Conservation (phyloP, 2,329 filamentous ascomycete genomes). For the Simplicillium aogashimaense region DNA sequence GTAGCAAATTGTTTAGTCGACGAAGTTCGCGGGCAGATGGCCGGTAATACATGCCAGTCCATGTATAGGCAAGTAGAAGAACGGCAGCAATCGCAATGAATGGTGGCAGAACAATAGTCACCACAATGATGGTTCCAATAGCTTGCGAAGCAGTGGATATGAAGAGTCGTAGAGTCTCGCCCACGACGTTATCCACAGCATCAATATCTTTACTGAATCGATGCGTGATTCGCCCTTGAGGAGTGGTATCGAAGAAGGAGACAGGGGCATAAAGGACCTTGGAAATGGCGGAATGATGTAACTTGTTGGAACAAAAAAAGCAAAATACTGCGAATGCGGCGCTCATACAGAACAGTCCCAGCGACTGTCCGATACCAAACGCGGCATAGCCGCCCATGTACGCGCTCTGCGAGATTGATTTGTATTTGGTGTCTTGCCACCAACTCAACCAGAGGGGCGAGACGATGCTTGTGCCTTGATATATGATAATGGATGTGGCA, state of each 20-base stretch:
- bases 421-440: slow-evolving; percentile 51
- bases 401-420: slow-evolving; percentile 20
- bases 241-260: slow-evolving; percentile 83
- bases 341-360: slow-evolving; percentile 52
- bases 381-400: slow-evolving; percentile 51
- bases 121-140: slow-evolving; percentile 59
- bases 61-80: slow-evolving; percentile 53
- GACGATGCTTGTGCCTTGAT: slow-evolving; percentile 52
- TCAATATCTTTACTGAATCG: slow-evolving; percentile 89
- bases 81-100: slow-evolving; percentile 74
- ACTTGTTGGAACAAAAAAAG: slow-evolving; percentile 35
- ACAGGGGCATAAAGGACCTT: slow-evolving; percentile 13
- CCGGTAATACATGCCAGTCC: slow-evolving; percentile 65
- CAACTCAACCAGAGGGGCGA: slow-evolving; percentile 60
- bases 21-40: slow-evolving; percentile 81
- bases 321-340: slow-evolving; percentile 38
- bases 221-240: slow-evolving; percentile 85
- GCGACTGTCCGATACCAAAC: slow-evolving; percentile 42
- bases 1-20: slow-evolving; percentile 73
- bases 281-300: slow-evolving; percentile 1
- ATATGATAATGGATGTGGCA: slow-evolving; percentile 37
- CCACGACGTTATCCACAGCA: slow-evolving; percentile 78
- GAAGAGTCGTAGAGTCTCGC: slow-evolving; percentile 36
- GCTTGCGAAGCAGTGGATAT: slow-evolving; percentile 65
- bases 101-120: slow-evolving; percentile 69